A percentile compares a stretch with the other conserved stretches of the same genome.
Evolutionary conservation across 129 eudicot genomes (phyloP).

Genomic region (Helianthus tuberosus): DNA sequence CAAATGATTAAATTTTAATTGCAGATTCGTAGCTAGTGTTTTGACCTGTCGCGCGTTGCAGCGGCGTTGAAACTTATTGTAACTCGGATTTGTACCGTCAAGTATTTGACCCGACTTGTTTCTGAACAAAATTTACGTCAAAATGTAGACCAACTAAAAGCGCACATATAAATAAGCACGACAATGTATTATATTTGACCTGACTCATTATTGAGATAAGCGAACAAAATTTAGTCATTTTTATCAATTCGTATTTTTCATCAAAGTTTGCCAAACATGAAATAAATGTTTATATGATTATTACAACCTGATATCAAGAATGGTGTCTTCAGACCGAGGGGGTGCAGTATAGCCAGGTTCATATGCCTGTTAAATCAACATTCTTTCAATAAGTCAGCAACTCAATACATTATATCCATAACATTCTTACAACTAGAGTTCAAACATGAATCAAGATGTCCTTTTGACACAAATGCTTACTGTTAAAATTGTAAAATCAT

Average conservation of each 20-base stretch:
- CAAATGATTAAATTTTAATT: neutral
- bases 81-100: too few species aligned
- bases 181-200: too few species aligned
- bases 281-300: neutral
- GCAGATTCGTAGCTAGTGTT: neutral
- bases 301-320: constrained; percentile 68
- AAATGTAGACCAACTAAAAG: too few species aligned
- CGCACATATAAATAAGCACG: too few species aligned
- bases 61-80: too few species aligned
- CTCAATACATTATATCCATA: neutral
- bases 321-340: constrained; percentile 49
- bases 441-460: neutral
- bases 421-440: neutral
- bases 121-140: too few species aligned
- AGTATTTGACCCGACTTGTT: too few species aligned
- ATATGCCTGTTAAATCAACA: constrained; percentile 48
- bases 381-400: constrained; percentile 1
- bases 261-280: neutral
- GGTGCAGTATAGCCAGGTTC: constrained; percentile 76
- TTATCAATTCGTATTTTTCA: neutral
- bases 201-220: too few species aligned
- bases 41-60: too few species aligned
- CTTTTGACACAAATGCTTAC: neutral
- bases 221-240: neutral
- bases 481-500: neutral